Conservation (phyloP, 441 rosid species). For the Theobroma grandiflorum region DNA sequence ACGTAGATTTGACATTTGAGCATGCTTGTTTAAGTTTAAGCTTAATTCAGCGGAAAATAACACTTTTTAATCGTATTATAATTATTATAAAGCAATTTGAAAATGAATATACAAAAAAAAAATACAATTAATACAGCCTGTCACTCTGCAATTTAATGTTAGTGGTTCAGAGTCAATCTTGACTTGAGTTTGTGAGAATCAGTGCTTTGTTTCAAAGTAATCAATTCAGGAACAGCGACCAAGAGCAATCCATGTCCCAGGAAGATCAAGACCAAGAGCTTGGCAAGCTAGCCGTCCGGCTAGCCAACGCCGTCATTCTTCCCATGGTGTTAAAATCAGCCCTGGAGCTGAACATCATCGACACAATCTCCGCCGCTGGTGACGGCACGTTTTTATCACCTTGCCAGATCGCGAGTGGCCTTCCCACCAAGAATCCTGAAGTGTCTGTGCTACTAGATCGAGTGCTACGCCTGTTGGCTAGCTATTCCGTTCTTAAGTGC, state of each 20-base stretch:
- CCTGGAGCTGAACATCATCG: constrained; percentile 40
- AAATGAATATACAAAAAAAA: no score
- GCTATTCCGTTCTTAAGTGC: constrained; percentile 33
- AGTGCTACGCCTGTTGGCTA: constrained; percentile 32
- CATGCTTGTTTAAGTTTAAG: no score
- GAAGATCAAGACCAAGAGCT: constrained; percentile 14
- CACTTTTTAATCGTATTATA: no score
- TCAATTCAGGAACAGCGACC: background rate
- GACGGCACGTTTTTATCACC: constrained; percentile 22
- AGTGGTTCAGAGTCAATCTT: no score
- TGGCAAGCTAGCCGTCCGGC: constrained; percentile 23
- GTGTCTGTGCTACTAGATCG: constrained; percentile 40
- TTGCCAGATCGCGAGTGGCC: constrained; percentile 27
- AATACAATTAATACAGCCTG: no score
- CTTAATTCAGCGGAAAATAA: no score
- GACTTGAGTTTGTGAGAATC: no score
- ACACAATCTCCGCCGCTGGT: constrained; percentile 24
- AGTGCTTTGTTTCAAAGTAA: background rate
- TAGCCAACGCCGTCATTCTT: constrained; percentile 14
- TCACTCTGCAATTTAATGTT: no score
- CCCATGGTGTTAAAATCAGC: constrained; percentile 41
- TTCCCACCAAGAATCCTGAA: constrained; percentile 32
- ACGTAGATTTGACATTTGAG: no score
- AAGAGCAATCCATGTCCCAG: background rate
- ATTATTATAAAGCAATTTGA: no score